Evolutionary conservation across 495 filamentous ascomycete genomes (phyloP), one percentile per base, ranked within the genome.

Genomic region (Parathielavia hyrcaniae): DNA sequence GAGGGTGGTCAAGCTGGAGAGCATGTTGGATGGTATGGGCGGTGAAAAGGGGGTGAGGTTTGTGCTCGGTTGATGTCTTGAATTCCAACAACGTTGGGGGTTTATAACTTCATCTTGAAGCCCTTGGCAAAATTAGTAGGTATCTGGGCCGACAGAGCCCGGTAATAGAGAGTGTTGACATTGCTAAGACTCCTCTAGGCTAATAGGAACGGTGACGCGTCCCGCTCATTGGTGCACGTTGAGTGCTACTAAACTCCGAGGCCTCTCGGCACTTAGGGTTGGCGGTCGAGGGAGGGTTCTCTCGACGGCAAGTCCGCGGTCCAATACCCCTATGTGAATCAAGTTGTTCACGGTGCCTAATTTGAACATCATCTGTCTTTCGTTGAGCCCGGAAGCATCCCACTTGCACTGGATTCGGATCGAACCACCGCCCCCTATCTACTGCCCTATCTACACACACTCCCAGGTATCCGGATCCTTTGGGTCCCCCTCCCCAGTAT

Each of bases 331-430:
- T 30, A 30, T 3, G 2, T 30, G 26, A 30, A 30, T 30, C 26
- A 30, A 30, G 6, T 30, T 30, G 6, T 30, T 30, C 2, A 6
- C 26, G 6, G 26, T 30, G 3, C 26, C 26, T 30, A 30, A 30
- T 30, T 2, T 30, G 6, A 30, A 30, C 26, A n/a, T n/a, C n/a
- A n/a, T n/a, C n/a, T n/a, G n/a, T n/a, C n/a, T 22, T 68, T 75
- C 12, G 71, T 75, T 43, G 71, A 75, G 52, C 73, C 73, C 3
- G 71, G 73, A 5, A 38, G 50, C 48, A 59, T 74, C 54, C 73
- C 73, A 5, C 73, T 70, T 0, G 51, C 70, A 0, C 73, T n/a
- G n/a, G n/a, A n/a, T n/a, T n/a, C n/a, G n/a, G n/a, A n/a, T n/a
- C n/a, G n/a, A n/a, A n/a, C n/a, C n/a, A n/a, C n/a, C n/a, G n/a